Conservation (phyloP, 129 eudicot genomes). For the sunflower (Helianthus annuus) region DNA sequence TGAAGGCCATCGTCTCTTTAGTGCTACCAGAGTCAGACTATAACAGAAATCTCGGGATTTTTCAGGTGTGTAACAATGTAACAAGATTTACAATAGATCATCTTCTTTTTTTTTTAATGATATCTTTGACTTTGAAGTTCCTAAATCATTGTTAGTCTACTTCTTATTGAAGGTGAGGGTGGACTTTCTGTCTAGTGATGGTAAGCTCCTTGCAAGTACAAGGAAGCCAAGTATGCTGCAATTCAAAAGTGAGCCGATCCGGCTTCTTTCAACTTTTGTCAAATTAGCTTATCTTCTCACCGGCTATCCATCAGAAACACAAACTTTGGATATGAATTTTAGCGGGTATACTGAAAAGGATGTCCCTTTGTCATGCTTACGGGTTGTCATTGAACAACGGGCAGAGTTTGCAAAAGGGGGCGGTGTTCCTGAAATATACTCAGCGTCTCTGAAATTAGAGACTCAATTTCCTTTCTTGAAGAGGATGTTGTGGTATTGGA, state of each 20-base stretch:
- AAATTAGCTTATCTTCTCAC: slow-evolving; percentile 66
- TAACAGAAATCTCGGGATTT: slow-evolving; percentile 85
- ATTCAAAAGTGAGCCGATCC: slow-evolving; percentile 69
- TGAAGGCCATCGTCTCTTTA: slow-evolving; percentile 62
- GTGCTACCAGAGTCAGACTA: slow-evolving; percentile 83
- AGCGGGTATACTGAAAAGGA: slow-evolving; percentile 56
- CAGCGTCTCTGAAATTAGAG: slow-evolving; percentile 57
- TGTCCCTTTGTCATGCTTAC: slow-evolving; percentile 54
- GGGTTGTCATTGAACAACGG: slow-evolving; percentile 73
- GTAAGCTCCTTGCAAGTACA: slow-evolving; percentile 54
- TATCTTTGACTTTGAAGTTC: background rate
- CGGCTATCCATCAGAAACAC: slow-evolving; percentile 81
- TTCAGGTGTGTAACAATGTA: slow-evolving; percentile 59
- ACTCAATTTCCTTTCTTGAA: slow-evolving; percentile 73
- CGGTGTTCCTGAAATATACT: slow-evolving; percentile 83
- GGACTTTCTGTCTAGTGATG: slow-evolving; percentile 66
- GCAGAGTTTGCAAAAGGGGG: slow-evolving; percentile 65
- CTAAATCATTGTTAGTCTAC: background rate
- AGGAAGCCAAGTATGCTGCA: slow-evolving; percentile 73
- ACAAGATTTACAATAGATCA: background rate
- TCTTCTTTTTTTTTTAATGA: background rate
- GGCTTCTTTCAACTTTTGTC: slow-evolving; percentile 62
- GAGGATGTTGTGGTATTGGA: slow-evolving; percentile 82
- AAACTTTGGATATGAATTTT: slow-evolving; percentile 53
- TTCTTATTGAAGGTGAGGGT: slow-evolving; percentile 66